These are phyloP conservation scores for Cyberlindnera mycetangii DNA, from an alignment of 805 yeast species.

Conservation along the genomic window DNA sequence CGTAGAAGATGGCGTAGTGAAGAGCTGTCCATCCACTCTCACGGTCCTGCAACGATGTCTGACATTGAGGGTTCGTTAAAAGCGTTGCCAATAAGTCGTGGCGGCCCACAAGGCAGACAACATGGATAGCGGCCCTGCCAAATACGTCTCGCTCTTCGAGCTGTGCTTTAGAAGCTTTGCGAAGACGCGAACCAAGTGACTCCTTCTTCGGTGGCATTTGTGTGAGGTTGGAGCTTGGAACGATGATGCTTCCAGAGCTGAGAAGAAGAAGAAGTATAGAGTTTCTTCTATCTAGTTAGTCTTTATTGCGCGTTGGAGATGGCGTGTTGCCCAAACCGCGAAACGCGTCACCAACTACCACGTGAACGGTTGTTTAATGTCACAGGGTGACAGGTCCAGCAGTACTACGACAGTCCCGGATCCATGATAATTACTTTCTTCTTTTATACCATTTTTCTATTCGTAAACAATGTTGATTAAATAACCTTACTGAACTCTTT, in stretches of 20 bases:
- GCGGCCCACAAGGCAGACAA: slow-evolving; percentile 49
- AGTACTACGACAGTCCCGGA: neutral
- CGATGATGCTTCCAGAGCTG: no score
- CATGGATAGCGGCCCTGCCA: slow-evolving; percentile 66
- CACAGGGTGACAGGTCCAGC: neutral
- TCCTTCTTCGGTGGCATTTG: slow-evolving; percentile 12
- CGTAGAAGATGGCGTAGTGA: slow-evolving; percentile 64
- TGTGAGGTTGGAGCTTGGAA: no score
- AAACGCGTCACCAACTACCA: neutral
- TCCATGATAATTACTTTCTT: neutral
- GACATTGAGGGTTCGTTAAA: slow-evolving; percentile 44
- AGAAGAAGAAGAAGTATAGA: no score
- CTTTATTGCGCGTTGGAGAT: slow-evolving; percentile 1
- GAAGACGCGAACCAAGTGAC: slow-evolving; percentile 15
- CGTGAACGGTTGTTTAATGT: neutral
- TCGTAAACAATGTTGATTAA: neutral
- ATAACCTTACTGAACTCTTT: slow-evolving; percentile 43
- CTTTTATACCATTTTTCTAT: no score
- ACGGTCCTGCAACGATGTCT: slow-evolving; percentile 48
- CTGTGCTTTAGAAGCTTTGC: slow-evolving; percentile 35
- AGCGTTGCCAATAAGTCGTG: slow-evolving; percentile 43
- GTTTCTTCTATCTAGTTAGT: no score
- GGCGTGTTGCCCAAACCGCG: slow-evolving; percentile 4
- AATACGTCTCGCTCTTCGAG: slow-evolving; percentile 57
- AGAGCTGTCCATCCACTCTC: slow-evolving; percentile 84